These are phyloP conservation scores for Ophiostoma sp. DNA, from an alignment of 2,329 filamentous ascomycete species.

Conservation along the genomic window DNA sequence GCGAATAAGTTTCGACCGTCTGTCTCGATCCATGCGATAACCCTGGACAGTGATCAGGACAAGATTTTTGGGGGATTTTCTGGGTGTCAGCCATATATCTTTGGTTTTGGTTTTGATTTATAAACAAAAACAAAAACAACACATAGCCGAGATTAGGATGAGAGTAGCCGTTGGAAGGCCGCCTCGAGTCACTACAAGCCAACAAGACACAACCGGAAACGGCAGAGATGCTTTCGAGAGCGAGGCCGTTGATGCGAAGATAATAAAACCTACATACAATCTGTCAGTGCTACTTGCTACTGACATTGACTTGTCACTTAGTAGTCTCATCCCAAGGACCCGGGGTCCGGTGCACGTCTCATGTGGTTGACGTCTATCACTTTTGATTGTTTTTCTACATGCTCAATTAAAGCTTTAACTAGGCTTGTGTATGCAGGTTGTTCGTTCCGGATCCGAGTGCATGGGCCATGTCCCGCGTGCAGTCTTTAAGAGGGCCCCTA, in stretches of 20 bases:
- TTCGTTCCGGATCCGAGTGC: slow-evolving; percentile 1
- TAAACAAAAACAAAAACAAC: too few species aligned
- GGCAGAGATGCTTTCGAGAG: background rate
- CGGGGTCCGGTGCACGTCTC: slow-evolving; percentile 8
- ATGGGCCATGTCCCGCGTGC: background rate
- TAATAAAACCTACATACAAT: background rate
- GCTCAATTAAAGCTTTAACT: background rate
- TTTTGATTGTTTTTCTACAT: background rate
- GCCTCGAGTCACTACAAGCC: background rate
- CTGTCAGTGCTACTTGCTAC: background rate
- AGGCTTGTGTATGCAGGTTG: background rate
- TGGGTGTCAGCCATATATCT: background rate
- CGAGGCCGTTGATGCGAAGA: background rate
- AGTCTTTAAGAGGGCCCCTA: background rate
- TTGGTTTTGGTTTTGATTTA: background rate
- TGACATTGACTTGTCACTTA: background rate
- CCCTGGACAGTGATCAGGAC: background rate
- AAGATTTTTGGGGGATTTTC: background rate
- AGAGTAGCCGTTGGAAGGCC: background rate
- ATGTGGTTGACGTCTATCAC: background rate
- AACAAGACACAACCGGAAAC: background rate
- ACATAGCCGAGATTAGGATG: background rate
- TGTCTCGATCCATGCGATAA: background rate
- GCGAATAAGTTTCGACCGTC: background rate
- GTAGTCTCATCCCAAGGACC: background rate